Conservation (phyloP, 371 early-diverging fungal genomes). For the Fennellomyces sp. region DNA sequence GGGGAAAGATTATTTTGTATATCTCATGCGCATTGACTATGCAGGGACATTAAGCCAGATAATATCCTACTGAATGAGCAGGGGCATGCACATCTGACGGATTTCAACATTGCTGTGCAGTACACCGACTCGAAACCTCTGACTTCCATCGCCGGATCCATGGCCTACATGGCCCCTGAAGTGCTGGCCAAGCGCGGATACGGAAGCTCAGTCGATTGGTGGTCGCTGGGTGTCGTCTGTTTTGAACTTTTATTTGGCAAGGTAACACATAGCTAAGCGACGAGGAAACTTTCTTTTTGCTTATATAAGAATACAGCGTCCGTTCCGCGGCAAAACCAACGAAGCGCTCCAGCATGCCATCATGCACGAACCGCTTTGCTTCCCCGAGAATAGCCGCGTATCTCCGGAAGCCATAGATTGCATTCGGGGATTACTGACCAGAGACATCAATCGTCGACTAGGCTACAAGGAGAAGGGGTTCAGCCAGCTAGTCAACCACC, state of each 20-base stretch:
- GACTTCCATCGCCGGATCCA: slow-evolving; percentile 71
- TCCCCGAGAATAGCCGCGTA: slow-evolving; percentile 55
- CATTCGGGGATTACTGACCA: slow-evolving; percentile 56
- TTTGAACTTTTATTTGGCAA: slow-evolving; percentile 82
- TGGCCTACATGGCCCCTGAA: slow-evolving; percentile 83
- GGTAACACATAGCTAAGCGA: too few species aligned
- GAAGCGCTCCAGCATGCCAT: slow-evolving; percentile 73
- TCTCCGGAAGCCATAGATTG: slow-evolving; percentile 62
- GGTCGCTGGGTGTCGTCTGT: slow-evolving; percentile 85
- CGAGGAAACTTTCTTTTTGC: not conserved
- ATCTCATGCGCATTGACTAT: not conserved
- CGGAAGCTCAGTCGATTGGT: slow-evolving; percentile 78
- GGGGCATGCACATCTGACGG: slow-evolving; percentile 86
- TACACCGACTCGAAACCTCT: slow-evolving; percentile 58
- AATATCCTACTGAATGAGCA: slow-evolving; percentile 83
- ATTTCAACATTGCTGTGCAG: slow-evolving; percentile 86
- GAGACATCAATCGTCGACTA: slow-evolving; percentile 60
- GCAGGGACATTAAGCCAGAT: slow-evolving; percentile 87
- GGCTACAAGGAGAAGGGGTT: slow-evolving; percentile 62
- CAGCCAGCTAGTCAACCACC: slow-evolving; percentile 54
- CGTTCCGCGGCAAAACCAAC: slow-evolving; percentile 84
- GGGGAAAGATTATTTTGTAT: not conserved
- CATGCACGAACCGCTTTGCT: slow-evolving; percentile 54
- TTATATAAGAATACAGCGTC: slow-evolving; percentile 57
- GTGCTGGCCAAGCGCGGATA: slow-evolving; percentile 72